Base-by-base conservation (phyloP, 371 early-diverging fungal species). In the Mortierella polycephala region DNA sequence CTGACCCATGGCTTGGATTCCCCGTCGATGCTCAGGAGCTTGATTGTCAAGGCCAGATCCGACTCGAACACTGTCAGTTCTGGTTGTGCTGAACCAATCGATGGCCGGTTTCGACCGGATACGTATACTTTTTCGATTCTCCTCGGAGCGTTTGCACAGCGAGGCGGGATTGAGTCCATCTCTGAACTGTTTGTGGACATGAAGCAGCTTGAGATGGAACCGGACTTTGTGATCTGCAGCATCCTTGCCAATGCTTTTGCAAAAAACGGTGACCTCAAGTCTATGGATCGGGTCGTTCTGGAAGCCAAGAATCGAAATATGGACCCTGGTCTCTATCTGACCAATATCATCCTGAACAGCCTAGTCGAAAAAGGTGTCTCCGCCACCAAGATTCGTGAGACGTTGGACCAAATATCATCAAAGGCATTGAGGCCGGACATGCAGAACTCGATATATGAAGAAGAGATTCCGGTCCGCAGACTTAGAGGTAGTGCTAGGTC, bases 311-410 rank as follows among this genome's bases (percentile, higher is more conserved):
- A 37, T 14, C 64, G 69, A 7, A 50, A 64, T 8, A 74, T 95
- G 47, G 94, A 94, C 75, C 92, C 94, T 0, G 95, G 94, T 10
- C 70, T 91, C 40, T 74, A 85, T 60, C 68, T 87, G 51, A 66
- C 76, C 45, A 93, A 94, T 72, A 81, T 81, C 46, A 92, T 94
- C 51, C 88, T 95, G 55, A 75, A 86, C 49, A 58, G 69, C 12
- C 40, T 77, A 20, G 73, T 77, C 7, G 72, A 77, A 57, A 58
- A 14, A 40, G 45, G 61, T 7, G 79, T 64, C 6, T 60, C 79
- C 21, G 57, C 65, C 3, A 49, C 45, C 45, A 69, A 50, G 61
- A 65, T 77, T 39, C 64, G 69, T 1, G 69, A 77, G 23, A 40
- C 64, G 10, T 55, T 77, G 21, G 62, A 72, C 20, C 21, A 62